A percentile compares a stretch with the other conserved stretches of the same genome.
Evolutionary conservation across 2,329 filamentous ascomycete species (phyloP).

Genomic region (Hymenoscyphus linearis): DNA sequence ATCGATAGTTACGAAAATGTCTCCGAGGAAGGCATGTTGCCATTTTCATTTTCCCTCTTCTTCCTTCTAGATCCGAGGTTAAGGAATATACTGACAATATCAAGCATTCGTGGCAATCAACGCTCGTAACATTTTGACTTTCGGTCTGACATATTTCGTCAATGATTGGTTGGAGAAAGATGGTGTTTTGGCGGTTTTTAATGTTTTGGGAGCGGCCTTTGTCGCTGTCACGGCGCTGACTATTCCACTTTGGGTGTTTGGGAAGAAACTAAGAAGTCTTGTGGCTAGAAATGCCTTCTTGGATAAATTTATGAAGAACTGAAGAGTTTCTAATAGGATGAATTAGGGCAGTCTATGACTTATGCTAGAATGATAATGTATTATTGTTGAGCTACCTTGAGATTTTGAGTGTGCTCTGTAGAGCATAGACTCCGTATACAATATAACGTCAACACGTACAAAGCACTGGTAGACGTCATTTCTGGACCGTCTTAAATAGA

Average conservation of each 20-base stretch:
- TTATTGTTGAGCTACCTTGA: too few species aligned
- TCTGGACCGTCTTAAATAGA: too few species aligned
- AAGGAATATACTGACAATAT: background rate
- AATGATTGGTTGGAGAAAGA: constrained; percentile 37
- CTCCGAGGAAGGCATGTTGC: constrained; percentile 17
- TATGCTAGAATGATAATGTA: too few species aligned
- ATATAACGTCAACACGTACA: too few species aligned
- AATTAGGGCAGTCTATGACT: background rate
- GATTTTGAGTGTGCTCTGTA: too few species aligned
- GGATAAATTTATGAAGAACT: constrained; percentile 20
- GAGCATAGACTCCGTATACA: too few species aligned
- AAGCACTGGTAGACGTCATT: too few species aligned
- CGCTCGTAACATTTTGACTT: constrained; percentile 37
- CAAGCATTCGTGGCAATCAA: constrained; percentile 22
- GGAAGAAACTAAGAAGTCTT: constrained; percentile 19
- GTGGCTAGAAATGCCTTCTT: constrained; percentile 16
- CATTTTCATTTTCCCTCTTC: background rate
- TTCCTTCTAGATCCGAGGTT: background rate
- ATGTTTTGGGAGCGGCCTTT: constrained; percentile 32
- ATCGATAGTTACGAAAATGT: constrained; percentile 21
- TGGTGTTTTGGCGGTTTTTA: constrained; percentile 36
- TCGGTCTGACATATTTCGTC: constrained; percentile 38
- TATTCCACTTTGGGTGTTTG: constrained; percentile 21
- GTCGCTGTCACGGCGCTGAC: constrained; percentile 20
- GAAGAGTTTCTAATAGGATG: background rate